Evolutionary conservation across 2,329 filamentous ascomycete genomes (phyloP), one percentile per base, ranked within the genome.

Genomic region (Venturia carpophila): DNA sequence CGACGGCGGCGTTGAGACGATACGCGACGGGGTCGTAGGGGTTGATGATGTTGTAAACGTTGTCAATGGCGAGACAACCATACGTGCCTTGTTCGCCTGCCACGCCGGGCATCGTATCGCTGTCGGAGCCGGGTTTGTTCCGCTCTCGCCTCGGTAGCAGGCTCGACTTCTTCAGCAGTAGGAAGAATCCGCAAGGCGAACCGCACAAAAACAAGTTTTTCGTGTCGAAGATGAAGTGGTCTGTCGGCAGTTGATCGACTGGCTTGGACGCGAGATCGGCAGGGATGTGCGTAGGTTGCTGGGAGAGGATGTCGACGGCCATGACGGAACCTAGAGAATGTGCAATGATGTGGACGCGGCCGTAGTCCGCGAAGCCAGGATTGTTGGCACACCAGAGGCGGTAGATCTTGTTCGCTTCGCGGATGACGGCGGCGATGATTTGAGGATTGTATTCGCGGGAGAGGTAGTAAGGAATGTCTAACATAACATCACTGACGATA

Each of bases 381-480:
- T 99, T 97, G 73, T 97, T 97, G 60, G 84, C 83, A 72, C 92
- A 97, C 94, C 94, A 99, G 1, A 97, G 82, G 21, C 90, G 85
- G 73, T 96, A 97, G n/a, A 99, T 90, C 5, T 93, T 85, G 72
- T 99, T 99, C 9, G 94, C 93, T 77, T 99, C 94, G 66, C 83
- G 84, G 49, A 96, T 87, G 60, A 97, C 87, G 0, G 94, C 92
- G 55, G 87, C 83, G 62, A 96, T 89, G 92, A 99, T 97, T 75
- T 92, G 96, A 4, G 88, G 85, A 71, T 97, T 96, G 76, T 97
- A 93, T 65, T 75, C 72, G 66, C 95, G 90, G 0, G 93, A 97
- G 77, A 99, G 87, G 77, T 97, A 99, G 73, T 96, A 97, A 0
- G 94, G 94, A 62, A 99, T 93, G 73, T 99, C 94, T 62, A 97